phyloP scores from a whole-genome alignment of 2,329 filamentous ascomycete genomes.

The Monosporascus sp. region DNA sequence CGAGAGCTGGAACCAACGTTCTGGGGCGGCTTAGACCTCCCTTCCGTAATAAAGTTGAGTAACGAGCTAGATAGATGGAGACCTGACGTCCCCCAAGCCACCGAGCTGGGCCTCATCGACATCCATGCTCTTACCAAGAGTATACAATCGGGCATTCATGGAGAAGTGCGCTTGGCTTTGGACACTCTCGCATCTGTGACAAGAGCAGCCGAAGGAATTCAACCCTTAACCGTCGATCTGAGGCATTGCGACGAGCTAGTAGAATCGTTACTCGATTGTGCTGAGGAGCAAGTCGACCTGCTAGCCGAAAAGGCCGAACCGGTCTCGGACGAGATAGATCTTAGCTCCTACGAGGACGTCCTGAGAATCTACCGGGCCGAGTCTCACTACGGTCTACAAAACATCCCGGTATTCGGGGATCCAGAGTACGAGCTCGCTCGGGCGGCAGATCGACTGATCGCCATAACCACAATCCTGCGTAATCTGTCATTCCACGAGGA shows the following conservation, averaged over 20 bases:
- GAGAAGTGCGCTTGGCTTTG: constrained; percentile 82
- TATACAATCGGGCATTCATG: constrained; percentile 82
- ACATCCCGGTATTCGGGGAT: constrained; percentile 69
- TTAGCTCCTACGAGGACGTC: constrained; percentile 84
- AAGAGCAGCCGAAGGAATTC: constrained; percentile 54
- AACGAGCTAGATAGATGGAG: constrained; percentile 62
- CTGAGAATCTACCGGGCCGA: constrained; percentile 73
- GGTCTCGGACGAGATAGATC: constrained; percentile 77
- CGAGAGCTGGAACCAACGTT: constrained; percentile 41
- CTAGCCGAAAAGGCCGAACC: constrained; percentile 81
- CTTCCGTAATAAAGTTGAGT: constrained; percentile 58
- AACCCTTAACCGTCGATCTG: constrained; percentile 61
- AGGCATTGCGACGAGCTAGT: constrained; percentile 80
- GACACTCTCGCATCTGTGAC: constrained; percentile 71
- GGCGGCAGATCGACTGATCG: constrained; percentile 80
- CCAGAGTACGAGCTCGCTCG: constrained; percentile 76
- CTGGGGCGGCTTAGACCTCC: constrained; percentile 70
- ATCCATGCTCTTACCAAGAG: constrained; percentile 85
- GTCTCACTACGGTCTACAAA: constrained; percentile 59
- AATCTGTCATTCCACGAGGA: constrained; percentile 79
- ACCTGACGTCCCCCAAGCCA: constrained; percentile 67
- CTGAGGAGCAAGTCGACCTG: constrained; percentile 78
- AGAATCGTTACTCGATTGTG: constrained; percentile 83
- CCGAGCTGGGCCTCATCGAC: constrained; percentile 83
- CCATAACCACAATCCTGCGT: constrained; percentile 84